Base-by-base conservation (phyloP, 192 early-diverging fungal species). In the Podila epicladia region DNA sequence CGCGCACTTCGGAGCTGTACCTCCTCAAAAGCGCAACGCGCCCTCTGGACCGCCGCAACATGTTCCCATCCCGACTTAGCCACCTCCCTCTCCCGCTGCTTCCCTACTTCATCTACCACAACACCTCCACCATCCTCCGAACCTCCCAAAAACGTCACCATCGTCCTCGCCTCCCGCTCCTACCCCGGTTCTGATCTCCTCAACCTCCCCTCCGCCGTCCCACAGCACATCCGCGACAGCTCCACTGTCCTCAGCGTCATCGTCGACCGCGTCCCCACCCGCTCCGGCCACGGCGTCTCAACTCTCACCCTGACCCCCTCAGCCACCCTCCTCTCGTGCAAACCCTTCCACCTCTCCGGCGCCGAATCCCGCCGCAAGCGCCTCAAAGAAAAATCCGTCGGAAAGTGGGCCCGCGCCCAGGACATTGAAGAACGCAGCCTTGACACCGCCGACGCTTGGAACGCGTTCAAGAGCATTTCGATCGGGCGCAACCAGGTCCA, bases 391-490 rank as follows among this genome's bases (percentile, higher is more conserved):
- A 80, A 80, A 61, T 73, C 71, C 0, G 71, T 72, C 7, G 77
- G 77, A 20, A 68, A 69, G 64, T 80, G 77, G 77, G 77, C 77
- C n/a, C 77, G 77, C 28, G 59, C 77, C 8, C 77, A 80, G 38
- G 77, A 80, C 26, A 72, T 80, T 28, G 77, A 80, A 55, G 77
- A 80, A 32, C 77, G 77, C 8, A 73, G 71, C 32, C 53, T 80
- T 19, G 77, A 80, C 38, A 73, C 77, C 0, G 66, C 77, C 0
- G 77, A 80, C 38, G 76, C 77, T 26, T 80, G 77, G 77, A 19
- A 60, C 0, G 51, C 65, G 17, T 80, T 80, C 53, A 80, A 80
- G 51, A 73, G 66, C 15, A 80, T 80, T 7, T 80, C 77, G 0
- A 73, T 65, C 17, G 71, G 77, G 0, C 37, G 58, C 3, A 80